Conservation (phyloP, 2,329 filamentous ascomycete genomes). For the Ophiocordyceps unilateralis region DNA sequence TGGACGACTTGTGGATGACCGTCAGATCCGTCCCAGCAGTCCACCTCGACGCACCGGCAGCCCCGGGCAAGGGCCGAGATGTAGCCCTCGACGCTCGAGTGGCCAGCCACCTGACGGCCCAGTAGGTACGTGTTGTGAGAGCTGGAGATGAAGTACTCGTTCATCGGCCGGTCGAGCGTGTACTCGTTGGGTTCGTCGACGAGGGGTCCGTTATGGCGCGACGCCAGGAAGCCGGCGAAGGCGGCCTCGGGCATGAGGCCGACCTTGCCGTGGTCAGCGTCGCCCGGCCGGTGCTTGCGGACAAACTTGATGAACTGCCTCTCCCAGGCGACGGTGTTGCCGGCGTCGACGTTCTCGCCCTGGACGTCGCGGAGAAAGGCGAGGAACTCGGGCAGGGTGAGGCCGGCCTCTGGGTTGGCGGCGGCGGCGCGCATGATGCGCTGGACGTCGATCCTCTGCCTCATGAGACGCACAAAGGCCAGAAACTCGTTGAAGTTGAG, state of each 20-base stretch:
- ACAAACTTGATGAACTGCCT: conserved; percentile 54
- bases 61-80: conserved; percentile 75
- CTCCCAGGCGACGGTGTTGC: conserved; percentile 50
- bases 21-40: conserved; percentile 91
- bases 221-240: conserved; percentile 63
- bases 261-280: conserved; percentile 26
- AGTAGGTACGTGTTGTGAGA: conserved; percentile 97
- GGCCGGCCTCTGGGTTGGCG: conserved; percentile 39
- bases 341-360: conserved; percentile 50
- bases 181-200: conserved; percentile 41
- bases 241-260: conserved; percentile 56
- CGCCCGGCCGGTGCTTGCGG: conserved; percentile 35
- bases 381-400: conserved; percentile 60
- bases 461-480: conserved; percentile 67
- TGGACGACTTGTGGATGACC: conserved; percentile 82
- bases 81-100: conserved; percentile 89
- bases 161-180: conserved; percentile 65
- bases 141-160: conserved; percentile 96
- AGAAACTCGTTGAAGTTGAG: conserved; percentile 71
- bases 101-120: conserved; percentile 74
- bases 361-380: conserved; percentile 59
- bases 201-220: conserved; percentile 53
- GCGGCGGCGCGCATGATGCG: conserved; percentile 50
- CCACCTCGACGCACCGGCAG: conserved; percentile 90
- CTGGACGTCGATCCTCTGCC: conserved; percentile 66